A percentile compares a stretch with the other conserved stretches of the same genome.
phyloP scores from a whole-genome alignment of 1,139 yeast species.

The Blastobotrys buckinghamii region DNA sequence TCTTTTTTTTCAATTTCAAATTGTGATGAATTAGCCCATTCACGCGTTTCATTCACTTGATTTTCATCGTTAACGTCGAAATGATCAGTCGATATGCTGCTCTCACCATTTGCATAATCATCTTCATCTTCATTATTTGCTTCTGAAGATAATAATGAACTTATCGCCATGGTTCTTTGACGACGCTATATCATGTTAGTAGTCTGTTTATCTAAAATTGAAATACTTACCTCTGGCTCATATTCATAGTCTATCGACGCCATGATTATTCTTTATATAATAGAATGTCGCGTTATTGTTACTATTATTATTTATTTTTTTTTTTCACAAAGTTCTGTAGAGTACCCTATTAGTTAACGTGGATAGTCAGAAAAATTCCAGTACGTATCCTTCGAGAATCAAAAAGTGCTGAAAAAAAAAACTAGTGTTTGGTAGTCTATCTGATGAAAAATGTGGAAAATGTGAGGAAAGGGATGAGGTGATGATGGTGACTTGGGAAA shows the following conservation, averaged over 20 bases:
- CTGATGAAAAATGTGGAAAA: too few species aligned
- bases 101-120: not conserved
- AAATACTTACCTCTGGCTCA: constrained; percentile 6
- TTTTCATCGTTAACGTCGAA: constrained; percentile 12
- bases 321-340: too few species aligned
- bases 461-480: too few species aligned
- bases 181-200: constrained; percentile 14
- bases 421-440: too few species aligned
- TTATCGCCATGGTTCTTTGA: constrained; percentile 27
- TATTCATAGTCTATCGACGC: constrained; percentile 2
- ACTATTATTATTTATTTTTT: not conserved
- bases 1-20: constrained; percentile 22
- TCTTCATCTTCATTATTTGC: constrained; percentile 5
- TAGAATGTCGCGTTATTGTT: too few species aligned
- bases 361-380: too few species aligned
- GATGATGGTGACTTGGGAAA: too few species aligned
- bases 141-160: constrained; percentile 21
- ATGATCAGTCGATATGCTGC: constrained; percentile 10
- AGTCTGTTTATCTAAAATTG: not conserved
- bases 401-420: too few species aligned
- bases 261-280: too few species aligned
- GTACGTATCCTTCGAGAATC: too few species aligned
- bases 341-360: too few species aligned
- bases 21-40: constrained; percentile 15
- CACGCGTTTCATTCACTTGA: constrained; percentile 16